Evolutionary conservation across 257 asterid species (phyloP), one percentile per base, ranked within the genome.

Genomic region (Fraxinus pennsylvanica): DNA sequence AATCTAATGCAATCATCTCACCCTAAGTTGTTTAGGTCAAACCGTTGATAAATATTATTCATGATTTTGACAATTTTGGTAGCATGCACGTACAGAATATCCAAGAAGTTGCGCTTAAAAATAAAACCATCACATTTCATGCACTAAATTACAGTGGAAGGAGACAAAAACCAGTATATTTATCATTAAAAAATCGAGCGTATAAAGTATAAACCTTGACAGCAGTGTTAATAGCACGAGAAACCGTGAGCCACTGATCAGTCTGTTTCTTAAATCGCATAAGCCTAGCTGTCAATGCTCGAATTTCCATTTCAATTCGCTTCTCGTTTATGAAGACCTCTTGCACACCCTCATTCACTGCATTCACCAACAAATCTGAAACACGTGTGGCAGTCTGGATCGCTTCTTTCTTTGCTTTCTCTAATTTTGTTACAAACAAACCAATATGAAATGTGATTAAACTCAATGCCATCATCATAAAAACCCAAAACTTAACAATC

Each of bases 171-270:
- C n/a, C 32, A 54, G n/a, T 47, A 47, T 47, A 47, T 4, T 15
- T 47, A 15, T 47, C 57, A 47, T 14, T 19, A 27, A 54, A 54
- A 50, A 21, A 14, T 19, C 19, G 9, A 52, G 43, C 2, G 0
- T 52, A 15, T 17, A 0, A 41, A 19, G 6, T 21, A 19, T 81
- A 2, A 74, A 94, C 97, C 97, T 95, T 95, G 80, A 93, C 82
- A 67, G 98, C 98, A 9, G 87, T 89, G 85, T 95, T 92, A 81
- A 91, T 81, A 38, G 97, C 85, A 76, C 84, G 98, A 77, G 99
- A 91, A 70, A 92, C 91, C 3, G 92, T 80, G 35, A 95, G 96
- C 99, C 99, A 93, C 80, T 89, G 97, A 85, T 93, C 96, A 9
- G 96, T 90, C 88, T 91, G 98, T 87, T 88, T 95, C 0, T 91